Evolutionary conservation across 2,329 filamentous ascomycete genomes (phyloP).

Genomic region (Fusarium sp.): DNA sequence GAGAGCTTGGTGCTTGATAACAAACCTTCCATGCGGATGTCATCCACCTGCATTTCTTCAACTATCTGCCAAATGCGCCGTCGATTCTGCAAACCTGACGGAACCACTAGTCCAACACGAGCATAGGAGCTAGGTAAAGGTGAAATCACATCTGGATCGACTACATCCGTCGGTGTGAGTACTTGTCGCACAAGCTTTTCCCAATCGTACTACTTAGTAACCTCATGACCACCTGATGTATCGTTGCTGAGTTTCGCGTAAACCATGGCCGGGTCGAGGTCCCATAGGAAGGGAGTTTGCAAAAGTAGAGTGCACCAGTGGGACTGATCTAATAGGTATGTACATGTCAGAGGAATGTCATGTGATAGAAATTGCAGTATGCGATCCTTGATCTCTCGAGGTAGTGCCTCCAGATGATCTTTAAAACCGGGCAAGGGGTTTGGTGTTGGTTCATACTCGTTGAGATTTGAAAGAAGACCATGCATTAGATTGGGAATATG

Average conservation of each 20-base stretch:
- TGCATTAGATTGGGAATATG: not conserved
- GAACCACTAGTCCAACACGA: not conserved
- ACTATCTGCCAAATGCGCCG: not conserved
- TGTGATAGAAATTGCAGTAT: not conserved
- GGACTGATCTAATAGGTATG: not conserved
- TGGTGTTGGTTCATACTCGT: not conserved
- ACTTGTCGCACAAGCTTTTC: not conserved
- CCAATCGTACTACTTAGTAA: not conserved
- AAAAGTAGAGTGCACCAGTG: not conserved
- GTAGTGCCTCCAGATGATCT: not conserved
- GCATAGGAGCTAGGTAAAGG: not conserved
- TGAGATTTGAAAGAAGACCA: not conserved
- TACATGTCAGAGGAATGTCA: not conserved
- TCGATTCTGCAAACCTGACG: not conserved
- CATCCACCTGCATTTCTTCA: not conserved
- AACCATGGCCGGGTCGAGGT: not conserved
- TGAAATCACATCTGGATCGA: not conserved
- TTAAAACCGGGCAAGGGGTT: not conserved
- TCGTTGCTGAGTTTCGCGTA: not conserved
- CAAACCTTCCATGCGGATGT: not conserved
- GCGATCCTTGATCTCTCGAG: not conserved
- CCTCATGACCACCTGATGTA: not conserved
- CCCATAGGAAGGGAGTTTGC: not conserved
- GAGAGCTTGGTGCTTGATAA: too few species aligned
- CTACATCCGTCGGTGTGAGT: not conserved